Conservation (phyloP, 129 eudicot genomes). For the Deinandra increscens region DNA sequence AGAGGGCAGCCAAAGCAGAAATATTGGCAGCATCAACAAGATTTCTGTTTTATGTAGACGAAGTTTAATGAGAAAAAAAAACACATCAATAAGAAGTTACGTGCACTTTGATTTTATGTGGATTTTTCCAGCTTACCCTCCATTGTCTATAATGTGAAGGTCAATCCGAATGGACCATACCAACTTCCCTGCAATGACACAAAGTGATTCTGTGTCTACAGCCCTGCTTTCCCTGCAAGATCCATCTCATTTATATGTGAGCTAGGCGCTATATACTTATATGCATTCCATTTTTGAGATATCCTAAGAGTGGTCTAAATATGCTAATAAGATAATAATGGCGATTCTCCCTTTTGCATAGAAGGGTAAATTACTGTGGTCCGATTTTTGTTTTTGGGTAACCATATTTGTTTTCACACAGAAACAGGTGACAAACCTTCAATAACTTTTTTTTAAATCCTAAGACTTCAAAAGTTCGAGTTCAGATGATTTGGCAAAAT, state of each 20-base stretch:
- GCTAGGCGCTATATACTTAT: not conserved
- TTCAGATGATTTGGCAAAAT: not conserved
- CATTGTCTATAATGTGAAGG: conserved; percentile 88
- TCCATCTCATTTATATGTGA: not conserved
- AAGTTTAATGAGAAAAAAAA: not conserved
- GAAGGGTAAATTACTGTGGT: not conserved
- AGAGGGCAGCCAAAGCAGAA: conserved; percentile 92
- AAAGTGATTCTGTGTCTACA: conserved; percentile 93
- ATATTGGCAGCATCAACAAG: conserved; percentile 99
- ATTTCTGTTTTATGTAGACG: conserved; percentile 43
- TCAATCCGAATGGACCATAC: conserved; percentile 92
- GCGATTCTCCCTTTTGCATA: not conserved
- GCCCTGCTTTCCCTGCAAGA: conserved; percentile 94
- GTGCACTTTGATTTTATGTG: not conserved
- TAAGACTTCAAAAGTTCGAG: not conserved
- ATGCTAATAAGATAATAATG: not conserved
- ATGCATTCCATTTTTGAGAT: not conserved
- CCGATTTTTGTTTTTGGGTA: not conserved
- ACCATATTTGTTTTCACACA: not conserved
- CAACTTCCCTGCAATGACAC: conserved; percentile 82
- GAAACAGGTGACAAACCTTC: not conserved
- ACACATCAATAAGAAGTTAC: not conserved
- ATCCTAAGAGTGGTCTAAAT: not conserved
- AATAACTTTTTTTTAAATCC: not conserved
- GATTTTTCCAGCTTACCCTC: conserved; percentile 61